phyloP scores from a whole-genome alignment of 345 rosid species.

The Iberis pinnata region DNA sequence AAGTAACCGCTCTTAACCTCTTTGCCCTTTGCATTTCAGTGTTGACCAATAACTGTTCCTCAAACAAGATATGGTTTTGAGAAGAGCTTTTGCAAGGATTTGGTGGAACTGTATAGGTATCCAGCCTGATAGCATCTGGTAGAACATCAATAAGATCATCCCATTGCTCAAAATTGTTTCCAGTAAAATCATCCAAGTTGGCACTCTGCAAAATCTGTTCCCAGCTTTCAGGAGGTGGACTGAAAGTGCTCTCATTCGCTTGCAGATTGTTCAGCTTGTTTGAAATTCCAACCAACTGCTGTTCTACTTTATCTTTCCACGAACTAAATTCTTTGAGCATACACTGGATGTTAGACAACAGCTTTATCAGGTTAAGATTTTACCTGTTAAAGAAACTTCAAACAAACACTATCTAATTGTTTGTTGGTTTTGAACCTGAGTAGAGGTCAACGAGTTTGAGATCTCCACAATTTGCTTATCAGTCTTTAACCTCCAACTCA shows the following conservation, averaged over 20 bases:
- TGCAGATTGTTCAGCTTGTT: constrained; percentile 44
- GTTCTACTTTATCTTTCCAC: constrained; percentile 67
- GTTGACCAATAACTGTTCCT: constrained; percentile 46
- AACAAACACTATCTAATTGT: constrained; percentile 4
- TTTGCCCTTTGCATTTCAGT: constrained; percentile 49
- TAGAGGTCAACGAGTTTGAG: constrained; percentile 55
- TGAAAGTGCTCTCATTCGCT: constrained; percentile 44
- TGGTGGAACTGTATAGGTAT: constrained; percentile 35
- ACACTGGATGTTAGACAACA: constrained; percentile 34
- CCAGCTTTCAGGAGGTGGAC: constrained; percentile 67
- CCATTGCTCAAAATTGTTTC: constrained; percentile 55
- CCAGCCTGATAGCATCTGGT: constrained; percentile 34
- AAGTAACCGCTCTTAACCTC: constrained; percentile 36
- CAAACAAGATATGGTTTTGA: constrained; percentile 35
- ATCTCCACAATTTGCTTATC: constrained; percentile 53
- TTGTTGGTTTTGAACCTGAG: constrained; percentile 44
- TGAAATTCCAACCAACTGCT: constrained; percentile 58
- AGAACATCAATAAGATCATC: constrained; percentile 40
- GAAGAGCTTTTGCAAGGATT: constrained; percentile 39
- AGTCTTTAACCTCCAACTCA: constrained; percentile 53
- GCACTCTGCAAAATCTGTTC: constrained; percentile 67
- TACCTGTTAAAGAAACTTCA: background rate
- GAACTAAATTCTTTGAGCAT: constrained; percentile 46
- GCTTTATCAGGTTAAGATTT: constrained; percentile 6
- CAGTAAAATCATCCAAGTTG: constrained; percentile 54